A percentile compares a stretch with the other conserved stretches of the same genome.
These are phyloP conservation scores for Xylaria sp. DNA, from an alignment of 2,329 filamentous ascomycete species.

Conservation along the genomic window DNA sequence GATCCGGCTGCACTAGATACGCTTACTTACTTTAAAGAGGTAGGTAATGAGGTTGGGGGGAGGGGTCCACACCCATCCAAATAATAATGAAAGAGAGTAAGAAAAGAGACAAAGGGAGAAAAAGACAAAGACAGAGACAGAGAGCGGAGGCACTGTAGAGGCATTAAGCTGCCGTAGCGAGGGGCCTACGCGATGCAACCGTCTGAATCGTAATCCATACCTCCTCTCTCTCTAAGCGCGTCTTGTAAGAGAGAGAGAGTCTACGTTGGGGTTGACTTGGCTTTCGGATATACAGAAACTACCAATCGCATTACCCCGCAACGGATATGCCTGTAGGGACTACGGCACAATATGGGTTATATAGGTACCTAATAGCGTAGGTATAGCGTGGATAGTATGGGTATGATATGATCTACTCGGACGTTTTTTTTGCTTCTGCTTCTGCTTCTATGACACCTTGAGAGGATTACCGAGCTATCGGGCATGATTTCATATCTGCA, in stretches of 20 bases:
- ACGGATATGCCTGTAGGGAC: background rate
- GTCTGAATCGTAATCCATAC: background rate
- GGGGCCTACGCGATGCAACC: background rate
- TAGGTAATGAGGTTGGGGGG: slow-evolving; percentile 21
- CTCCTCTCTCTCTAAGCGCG: background rate
- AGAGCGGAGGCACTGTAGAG: background rate
- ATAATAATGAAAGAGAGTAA: background rate
- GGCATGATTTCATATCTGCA: slow-evolving; percentile 11
- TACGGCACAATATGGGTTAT: background rate
- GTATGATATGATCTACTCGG: slow-evolving; percentile 8
- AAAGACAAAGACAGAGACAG: background rate
- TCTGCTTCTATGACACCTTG: background rate
- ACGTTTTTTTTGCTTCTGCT: slow-evolving; percentile 6
- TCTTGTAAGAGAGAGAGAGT: background rate
- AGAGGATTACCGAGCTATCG: background rate
- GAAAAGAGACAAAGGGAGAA: background rate
- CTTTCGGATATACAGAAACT: slow-evolving; percentile 12
- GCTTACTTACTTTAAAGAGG: slow-evolving; percentile 26
- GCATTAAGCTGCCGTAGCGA: background rate
- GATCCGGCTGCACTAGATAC: slow-evolving; percentile 30
- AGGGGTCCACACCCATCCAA: slow-evolving; percentile 7
- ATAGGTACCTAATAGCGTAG: background rate
- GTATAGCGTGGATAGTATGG: too few relatives aligned
- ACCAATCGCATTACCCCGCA: slow-evolving; percentile 10
- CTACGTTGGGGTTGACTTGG: background rate